Percentiles rank a stretch among this genome's conserved stretches.
These are phyloP conservation scores for Suzukiozyma palmioleophila DNA, from an alignment of 1,139 yeast genomes.

Conservation along the genomic window DNA sequence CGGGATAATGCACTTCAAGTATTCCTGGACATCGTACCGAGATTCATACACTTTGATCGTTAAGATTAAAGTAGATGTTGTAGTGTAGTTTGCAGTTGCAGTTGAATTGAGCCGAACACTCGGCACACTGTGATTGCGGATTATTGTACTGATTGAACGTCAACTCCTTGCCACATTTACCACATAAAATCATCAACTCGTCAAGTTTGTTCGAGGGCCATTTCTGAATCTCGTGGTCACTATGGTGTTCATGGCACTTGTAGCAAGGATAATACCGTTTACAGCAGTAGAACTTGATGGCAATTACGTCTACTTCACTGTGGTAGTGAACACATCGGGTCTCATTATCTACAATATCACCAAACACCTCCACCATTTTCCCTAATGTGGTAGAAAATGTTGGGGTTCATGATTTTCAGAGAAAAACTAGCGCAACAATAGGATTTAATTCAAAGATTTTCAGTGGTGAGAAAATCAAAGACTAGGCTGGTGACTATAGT, in stretches of 20 bases:
- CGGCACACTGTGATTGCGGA: slow-evolving; percentile 15
- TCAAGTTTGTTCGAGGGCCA: slow-evolving; percentile 16
- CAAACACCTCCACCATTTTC: slow-evolving; percentile 8
- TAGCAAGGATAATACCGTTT: slow-evolving; percentile 34
- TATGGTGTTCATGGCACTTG: slow-evolving; percentile 30
- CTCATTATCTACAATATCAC: slow-evolving; percentile 24
- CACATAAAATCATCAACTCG: slow-evolving; percentile 32
- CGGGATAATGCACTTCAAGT: too few relatives aligned
- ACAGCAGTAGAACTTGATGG: slow-evolving; percentile 41
- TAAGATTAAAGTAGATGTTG: slow-evolving; percentile 28
- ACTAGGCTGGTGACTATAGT: too few relatives aligned
- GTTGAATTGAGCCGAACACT: slow-evolving; percentile 30
- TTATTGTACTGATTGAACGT: slow-evolving; percentile 24
- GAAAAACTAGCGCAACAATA: too few relatives aligned
- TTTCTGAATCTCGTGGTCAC: slow-evolving; percentile 14
- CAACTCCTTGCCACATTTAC: slow-evolving; percentile 28
- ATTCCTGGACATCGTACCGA: too few relatives aligned
- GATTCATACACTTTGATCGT: background rate
- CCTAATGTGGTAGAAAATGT: background rate
- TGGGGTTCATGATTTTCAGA: too few relatives aligned
- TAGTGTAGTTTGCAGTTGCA: slow-evolving; percentile 38
- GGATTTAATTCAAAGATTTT: too few relatives aligned
- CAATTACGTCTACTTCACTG: slow-evolving; percentile 33
- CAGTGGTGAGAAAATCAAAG: too few relatives aligned
- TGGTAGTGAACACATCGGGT: slow-evolving; percentile 41